These are phyloP conservation scores for Phytopythium aichiense DNA, from an alignment of 352 stramenopile genomes.

Conservation along the genomic window DNA sequence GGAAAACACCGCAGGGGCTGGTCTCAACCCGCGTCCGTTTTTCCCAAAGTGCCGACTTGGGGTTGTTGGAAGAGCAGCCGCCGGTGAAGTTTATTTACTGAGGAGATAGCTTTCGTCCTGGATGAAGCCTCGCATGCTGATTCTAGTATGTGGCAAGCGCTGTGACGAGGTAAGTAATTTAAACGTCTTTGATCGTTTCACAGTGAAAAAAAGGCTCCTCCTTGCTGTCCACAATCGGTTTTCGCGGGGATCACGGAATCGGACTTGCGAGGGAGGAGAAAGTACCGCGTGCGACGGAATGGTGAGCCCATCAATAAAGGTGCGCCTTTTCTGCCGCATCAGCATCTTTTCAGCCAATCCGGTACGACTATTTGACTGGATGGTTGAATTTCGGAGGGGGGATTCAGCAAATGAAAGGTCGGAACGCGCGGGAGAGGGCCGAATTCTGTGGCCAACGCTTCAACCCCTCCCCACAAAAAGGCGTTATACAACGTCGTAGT, in stretches of 20 bases:
- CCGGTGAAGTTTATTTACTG: no score
- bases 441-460: not conserved
- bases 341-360: not conserved
- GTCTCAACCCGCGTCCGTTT: not conserved
- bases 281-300: not conserved
- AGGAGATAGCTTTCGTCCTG: no score
- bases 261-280: not conserved
- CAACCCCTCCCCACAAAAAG: not conserved
- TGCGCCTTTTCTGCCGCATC: not conserved
- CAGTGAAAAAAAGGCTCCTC: not conserved
- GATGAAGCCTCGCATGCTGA: no score
- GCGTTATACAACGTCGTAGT: not conserved
- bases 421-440: not conserved
- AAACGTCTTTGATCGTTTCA: no score
- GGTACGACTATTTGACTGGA: no score
- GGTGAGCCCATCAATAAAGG: not conserved
- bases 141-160: no score
- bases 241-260: constrained; percentile 5
- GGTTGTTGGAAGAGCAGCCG: no score
- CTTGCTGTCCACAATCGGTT: not conserved
- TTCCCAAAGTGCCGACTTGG: not conserved
- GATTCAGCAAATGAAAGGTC: constrained; percentile 1
- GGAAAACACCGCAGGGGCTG: not conserved
- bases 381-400: not conserved
- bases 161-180: no score